phyloP scores from a whole-genome alignment of 176 grass and related monocot species.

The Cenchrus americanus region DNA sequence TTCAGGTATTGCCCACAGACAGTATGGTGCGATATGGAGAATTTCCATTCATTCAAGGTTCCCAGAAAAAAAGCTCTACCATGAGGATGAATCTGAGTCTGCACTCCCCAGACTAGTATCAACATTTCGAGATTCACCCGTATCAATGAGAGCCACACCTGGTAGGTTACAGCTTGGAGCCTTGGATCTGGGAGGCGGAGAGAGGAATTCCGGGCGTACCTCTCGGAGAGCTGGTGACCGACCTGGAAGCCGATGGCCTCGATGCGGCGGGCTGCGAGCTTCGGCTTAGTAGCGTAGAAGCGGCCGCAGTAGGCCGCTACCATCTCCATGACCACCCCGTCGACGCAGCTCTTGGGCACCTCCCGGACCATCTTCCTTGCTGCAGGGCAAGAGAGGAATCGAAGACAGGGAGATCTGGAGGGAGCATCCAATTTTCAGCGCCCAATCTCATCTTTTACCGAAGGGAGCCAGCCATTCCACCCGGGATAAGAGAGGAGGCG shows the following conservation, averaged over 20 bases:
- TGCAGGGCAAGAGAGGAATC: not conserved
- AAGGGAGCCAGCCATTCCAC: no score
- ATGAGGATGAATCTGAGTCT: conserved; percentile 16
- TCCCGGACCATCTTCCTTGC: conserved; percentile 66
- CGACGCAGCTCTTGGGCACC: conserved; percentile 91
- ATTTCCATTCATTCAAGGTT: conserved; percentile 22
- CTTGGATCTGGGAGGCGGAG: not conserved
- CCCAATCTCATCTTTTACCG: no score
- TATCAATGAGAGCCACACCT: not conserved
- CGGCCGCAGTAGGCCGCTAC: conserved; percentile 78
- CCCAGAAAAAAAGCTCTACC: not conserved
- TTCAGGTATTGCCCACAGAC: no score
- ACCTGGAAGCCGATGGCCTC: conserved; percentile 97
- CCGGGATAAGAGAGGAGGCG: no score
- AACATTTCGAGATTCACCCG: not conserved
- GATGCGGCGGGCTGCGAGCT: conserved; percentile 94
- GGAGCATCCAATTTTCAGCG: no score
- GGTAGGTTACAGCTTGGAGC: not conserved
- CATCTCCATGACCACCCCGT: conserved; percentile 88
- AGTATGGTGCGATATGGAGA: not conserved
- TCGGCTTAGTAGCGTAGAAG: conserved; percentile 84
- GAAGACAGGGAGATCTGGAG: no score
- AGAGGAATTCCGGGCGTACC: conserved; percentile 45
- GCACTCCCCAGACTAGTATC: not conserved
- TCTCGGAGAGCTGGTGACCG: conserved; percentile 89